These are phyloP conservation scores for Pestalotiopsis sp. DNA, from an alignment of 2,329 filamentous ascomycete genomes.

Conservation along the genomic window DNA sequence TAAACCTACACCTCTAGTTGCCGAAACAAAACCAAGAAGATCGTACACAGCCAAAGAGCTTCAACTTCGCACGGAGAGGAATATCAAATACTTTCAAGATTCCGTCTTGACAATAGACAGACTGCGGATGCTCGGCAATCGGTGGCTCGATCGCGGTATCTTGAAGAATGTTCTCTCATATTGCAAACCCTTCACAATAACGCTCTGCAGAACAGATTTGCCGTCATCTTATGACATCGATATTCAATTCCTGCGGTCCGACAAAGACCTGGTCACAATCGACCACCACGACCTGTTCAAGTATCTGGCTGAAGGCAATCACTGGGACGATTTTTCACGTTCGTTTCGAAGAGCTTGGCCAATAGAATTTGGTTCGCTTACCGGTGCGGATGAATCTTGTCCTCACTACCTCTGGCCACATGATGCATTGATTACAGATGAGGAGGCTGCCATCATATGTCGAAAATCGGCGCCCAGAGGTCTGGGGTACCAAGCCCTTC, in stretches of 20 bases:
- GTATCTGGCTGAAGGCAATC: neutral
- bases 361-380: neutral
- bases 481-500: neutral
- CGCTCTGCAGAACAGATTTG: neutral
- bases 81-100: neutral
- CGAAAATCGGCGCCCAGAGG: slow-evolving; percentile 4
- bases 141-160: neutral
- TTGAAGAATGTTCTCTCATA: neutral
- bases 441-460: slow-evolving; percentile 8
- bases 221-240: neutral
- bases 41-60: neutral
- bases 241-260: neutral
- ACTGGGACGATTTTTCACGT: neutral
- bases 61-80: neutral
- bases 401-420: neutral
- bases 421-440: neutral
- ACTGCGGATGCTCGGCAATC: neutral
- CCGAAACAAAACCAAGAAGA: neutral
- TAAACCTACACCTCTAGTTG: neutral
- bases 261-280: neutral
- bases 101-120: neutral
- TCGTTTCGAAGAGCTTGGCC: neutral
- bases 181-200: neutral
- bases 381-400: neutral
- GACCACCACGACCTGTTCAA: neutral